Evolutionary conservation across 2,329 filamentous ascomycete genomes (phyloP).

Genomic region (Geosmithia morbida): DNA sequence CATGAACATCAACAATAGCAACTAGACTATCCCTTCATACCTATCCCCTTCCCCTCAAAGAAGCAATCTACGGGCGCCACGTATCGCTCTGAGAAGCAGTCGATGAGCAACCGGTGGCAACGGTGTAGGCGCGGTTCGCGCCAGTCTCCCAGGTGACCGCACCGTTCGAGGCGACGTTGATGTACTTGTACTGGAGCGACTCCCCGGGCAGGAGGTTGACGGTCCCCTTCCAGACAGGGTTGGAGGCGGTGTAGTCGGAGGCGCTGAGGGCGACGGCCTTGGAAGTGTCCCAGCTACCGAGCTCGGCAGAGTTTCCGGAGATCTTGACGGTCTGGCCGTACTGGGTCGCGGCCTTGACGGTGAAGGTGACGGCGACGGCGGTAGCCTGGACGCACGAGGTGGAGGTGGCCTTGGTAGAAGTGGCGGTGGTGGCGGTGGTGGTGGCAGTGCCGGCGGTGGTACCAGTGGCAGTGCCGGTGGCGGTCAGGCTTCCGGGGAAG

Average conservation of each 20-base stretch:
- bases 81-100: slow-evolving; percentile 10
- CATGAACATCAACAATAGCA: too few species aligned
- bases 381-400: slow-evolving; percentile 8
- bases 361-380: slow-evolving; percentile 47
- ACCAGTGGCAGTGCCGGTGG: slow-evolving; percentile 16
- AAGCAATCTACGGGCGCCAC: slow-evolving; percentile 9
- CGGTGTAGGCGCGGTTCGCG: slow-evolving; percentile 26
- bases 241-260: slow-evolving; percentile 38
- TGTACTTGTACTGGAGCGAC: slow-evolving; percentile 53
- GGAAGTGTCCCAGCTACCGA: slow-evolving; percentile 47
- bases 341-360: slow-evolving; percentile 38
- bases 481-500: slow-evolving; percentile 35
- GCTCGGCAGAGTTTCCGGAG: slow-evolving; percentile 38
- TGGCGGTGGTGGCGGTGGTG: slow-evolving; percentile 44
- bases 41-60: too few species aligned
- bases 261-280: slow-evolving; percentile 43
- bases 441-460: slow-evolving; percentile 38
- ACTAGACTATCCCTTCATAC: too few species aligned
- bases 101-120: slow-evolving; percentile 15
- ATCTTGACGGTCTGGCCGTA: slow-evolving; percentile 53
- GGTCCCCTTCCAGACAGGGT: slow-evolving; percentile 46
- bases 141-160: slow-evolving; percentile 51
- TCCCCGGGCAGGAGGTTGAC: slow-evolving; percentile 40
- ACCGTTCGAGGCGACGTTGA: slow-evolving; percentile 41
- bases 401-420: slow-evolving; percentile 22